Conservation (phyloP, 2,329 filamentous ascomycete species). For the Cladosporium sp. region DNA sequence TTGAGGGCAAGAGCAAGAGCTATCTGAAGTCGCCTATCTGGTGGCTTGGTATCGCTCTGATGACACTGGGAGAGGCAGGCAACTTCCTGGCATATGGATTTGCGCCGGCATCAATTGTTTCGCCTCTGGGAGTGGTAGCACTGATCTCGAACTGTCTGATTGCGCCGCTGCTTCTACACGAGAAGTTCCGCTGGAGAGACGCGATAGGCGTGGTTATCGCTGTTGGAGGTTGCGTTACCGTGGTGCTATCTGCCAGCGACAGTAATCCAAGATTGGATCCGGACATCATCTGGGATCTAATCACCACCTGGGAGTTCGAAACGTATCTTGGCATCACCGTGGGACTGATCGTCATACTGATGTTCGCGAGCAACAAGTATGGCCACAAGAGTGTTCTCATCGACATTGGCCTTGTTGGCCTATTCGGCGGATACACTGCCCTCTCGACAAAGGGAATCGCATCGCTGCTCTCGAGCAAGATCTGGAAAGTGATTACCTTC, state of each 20-base stretch:
- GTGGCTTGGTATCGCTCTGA: slow-evolving; percentile 92
- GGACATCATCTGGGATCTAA: slow-evolving; percentile 84
- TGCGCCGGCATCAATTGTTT: slow-evolving; percentile 95
- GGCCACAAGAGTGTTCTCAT: slow-evolving; percentile 86
- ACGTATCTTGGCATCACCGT: slow-evolving; percentile 81
- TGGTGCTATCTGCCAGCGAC: slow-evolving; percentile 86
- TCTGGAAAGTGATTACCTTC: slow-evolving; percentile 86
- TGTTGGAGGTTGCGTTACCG: slow-evolving; percentile 82
- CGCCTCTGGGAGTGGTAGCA: slow-evolving; percentile 93
- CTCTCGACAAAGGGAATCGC: slow-evolving; percentile 95
- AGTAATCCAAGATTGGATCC: slow-evolving; percentile 90
- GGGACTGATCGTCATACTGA: slow-evolving; percentile 70
- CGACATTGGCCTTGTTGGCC: slow-evolving; percentile 85
- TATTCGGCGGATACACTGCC: slow-evolving; percentile 98
- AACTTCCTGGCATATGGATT: slow-evolving; percentile 98
- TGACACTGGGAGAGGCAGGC: slow-evolving; percentile 88
- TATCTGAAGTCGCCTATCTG: slow-evolving; percentile 93
- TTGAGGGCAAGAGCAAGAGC: slow-evolving; percentile 56
- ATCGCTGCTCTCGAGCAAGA: slow-evolving; percentile 86
- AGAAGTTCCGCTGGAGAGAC: slow-evolving; percentile 81
- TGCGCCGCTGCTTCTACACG: slow-evolving; percentile 89
- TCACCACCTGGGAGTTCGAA: slow-evolving; percentile 85
- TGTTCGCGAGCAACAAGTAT: slow-evolving; percentile 80
- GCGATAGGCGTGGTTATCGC: slow-evolving; percentile 86
- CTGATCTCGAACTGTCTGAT: slow-evolving; percentile 96